Base-by-base conservation (phyloP, 331 rosid genomes). In the Quercus tomentella region DNA sequence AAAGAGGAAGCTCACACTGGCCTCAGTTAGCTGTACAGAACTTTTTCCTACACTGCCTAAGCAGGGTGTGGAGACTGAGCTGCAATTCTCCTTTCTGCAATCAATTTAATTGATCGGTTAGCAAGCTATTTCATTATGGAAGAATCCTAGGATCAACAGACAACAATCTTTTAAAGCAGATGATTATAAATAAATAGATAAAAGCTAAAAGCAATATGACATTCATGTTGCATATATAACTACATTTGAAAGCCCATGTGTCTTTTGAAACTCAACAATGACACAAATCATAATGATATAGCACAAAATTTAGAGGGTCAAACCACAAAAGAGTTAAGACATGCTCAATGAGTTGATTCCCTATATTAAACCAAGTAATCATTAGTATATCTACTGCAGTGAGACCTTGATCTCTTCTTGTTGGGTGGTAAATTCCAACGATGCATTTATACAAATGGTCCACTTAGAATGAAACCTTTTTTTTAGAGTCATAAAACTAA, bases 11-110 rank as follows among this genome's bases (percentile, higher is more conserved):
- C 93, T 82, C 88, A 86, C 90, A 82, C 92, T 89, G 81, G 94
- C 94, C 93, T 91, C 93, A 80, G 97, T 91, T 95, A 95, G 99
- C 96, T 95, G 97, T 92, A 92, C 99, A 95, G 71, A 81, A 79
- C 79, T 79, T 72, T 81, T 82, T 82, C 80, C 94, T 89, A 86
- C 28, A 82, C 93, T 84, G 73, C 82, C 90, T 86, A 88, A 28
- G 92, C 89, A 79, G 89, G 89, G 82, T 91, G 91, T 62, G 85
- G 90, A 86, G 93, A 79, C 89, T 95, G 99, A 86, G 97, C 96
- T 51, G 97, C 99, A 77, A 92, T 90, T 87, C 99, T 95, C 97
- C 98, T 90, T 82, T 95, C 98, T 95, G 97, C 90, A 91, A 79
- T 1, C 76, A 73, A 80, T 77, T 23, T 10, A 28, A 20, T 22